Evolutionary conservation across 169 alveolate species (phyloP), one percentile per base, ranked within the genome.

Genomic region (Plasmodium gonderi): DNA sequence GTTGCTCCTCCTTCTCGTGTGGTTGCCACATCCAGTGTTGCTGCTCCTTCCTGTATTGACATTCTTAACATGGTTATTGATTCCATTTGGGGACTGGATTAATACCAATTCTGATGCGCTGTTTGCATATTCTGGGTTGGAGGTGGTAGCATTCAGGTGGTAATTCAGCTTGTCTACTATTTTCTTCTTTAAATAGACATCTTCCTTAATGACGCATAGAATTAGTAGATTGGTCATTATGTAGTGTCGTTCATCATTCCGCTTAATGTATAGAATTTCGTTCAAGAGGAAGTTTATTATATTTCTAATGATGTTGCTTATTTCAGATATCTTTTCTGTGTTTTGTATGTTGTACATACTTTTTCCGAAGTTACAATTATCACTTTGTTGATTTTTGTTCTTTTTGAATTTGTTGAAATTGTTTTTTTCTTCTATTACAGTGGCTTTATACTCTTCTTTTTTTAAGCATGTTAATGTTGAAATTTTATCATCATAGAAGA

Each of bases 271-370:
- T 49, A 90, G 20, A 67, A 90, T 64, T 90, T 90, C 94, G n/a
- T 90, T 90, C 26, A 90, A 33, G 11, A 90, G 79, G 33, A 90
- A 90, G 80, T 78, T 69, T 31, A 90, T 90, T 64, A 90, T 78
- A 90, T 90, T 90, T 68, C 74, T 90, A 45, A 90, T 78, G 80
- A 90, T 90, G 36, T 90, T 90, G 74, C 38, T 90, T 40, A 90
- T 90, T 67, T 90, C 94, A 9, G 90, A 78, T 9, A 11, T 31
- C 64, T 60, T 47, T 42, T 68, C 26, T 11, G 14, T 42, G 64
- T 31, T 69, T 6, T 83, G 74, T 1, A 42, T 65, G 54, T 64
- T 82, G 12, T 45, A 49, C 3, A 2, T 20, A 1, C 54, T 54
- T 42, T 45, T 54, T 9, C 51, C n/a, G 20, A 26, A n/a, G 33